A percentile compares a stretch with the other conserved stretches of the same genome.
Conservation (phyloP, 2,329 filamentous ascomycete species). For the Alternaria atra region DNA sequence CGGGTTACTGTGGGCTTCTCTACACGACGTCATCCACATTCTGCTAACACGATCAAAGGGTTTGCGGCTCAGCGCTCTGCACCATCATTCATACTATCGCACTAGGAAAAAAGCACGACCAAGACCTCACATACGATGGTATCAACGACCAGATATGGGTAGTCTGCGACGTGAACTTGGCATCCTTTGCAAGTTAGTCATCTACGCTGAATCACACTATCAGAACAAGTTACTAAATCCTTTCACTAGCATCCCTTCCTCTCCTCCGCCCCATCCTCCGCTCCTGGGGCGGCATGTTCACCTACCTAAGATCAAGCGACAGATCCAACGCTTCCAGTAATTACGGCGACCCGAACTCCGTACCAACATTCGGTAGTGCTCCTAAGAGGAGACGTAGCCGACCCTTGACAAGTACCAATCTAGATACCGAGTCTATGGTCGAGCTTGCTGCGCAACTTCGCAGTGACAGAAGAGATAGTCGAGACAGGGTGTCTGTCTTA, state of each 20-base stretch:
- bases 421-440: slow-evolving; percentile 21
- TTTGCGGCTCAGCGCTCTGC: slow-evolving; percentile 30
- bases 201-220: background rate
- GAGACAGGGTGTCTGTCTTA: background rate
- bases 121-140: slow-evolving; percentile 33
- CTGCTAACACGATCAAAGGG: slow-evolving; percentile 1
- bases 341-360: slow-evolving; percentile 14
- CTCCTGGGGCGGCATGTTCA: slow-evolving; percentile 24
- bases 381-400: slow-evolving; percentile 7
- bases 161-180: slow-evolving; percentile 37
- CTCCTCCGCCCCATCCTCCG: slow-evolving; percentile 32
- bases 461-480: background rate
- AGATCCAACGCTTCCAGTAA: background rate
- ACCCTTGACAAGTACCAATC: background rate
- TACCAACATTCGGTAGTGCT: slow-evolving; percentile 21
- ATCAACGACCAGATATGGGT: slow-evolving; percentile 36
- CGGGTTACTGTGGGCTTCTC: slow-evolving; percentile 16
- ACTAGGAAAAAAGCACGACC: slow-evolving; percentile 20
- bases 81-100: slow-evolving; percentile 28
- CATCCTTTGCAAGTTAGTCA: slow-evolving; percentile 30
- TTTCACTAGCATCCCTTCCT: slow-evolving; percentile 25
- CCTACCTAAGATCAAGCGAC: slow-evolving; percentile 8
- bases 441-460: slow-evolving; percentile 20
- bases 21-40: background rate
- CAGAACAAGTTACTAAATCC: background rate